These are phyloP conservation scores for Populus nigra DNA, from an alignment of 345 rosid species.

Conservation along the genomic window DNA sequence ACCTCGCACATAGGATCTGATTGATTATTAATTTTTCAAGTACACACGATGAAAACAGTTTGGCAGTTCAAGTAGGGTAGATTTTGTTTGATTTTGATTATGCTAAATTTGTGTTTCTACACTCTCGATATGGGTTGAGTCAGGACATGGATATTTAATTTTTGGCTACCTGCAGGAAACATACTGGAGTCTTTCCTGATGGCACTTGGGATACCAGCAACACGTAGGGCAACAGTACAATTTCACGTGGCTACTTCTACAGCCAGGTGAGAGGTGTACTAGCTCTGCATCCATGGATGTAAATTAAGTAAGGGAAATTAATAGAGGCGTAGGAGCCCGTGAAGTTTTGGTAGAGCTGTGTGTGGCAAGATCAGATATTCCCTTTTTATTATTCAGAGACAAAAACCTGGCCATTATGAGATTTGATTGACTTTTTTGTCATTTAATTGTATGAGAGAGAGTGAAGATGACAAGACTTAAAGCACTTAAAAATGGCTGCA, in stretches of 20 bases:
- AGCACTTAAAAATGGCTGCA: constrained; percentile 29
- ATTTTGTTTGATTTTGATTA: background rate
- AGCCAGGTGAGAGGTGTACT: too few species aligned
- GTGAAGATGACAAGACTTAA: background rate
- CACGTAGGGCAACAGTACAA: background rate
- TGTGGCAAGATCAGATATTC: background rate
- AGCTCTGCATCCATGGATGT: too few species aligned
- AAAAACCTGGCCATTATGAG: background rate
- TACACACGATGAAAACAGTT: background rate
- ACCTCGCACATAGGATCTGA: background rate
- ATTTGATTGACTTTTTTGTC: constrained; percentile 19
- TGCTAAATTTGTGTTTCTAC: too few species aligned
- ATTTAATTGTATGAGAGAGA: background rate
- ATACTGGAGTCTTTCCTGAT: background rate
- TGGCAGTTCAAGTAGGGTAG: background rate
- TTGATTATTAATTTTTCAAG: background rate
- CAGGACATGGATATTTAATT: background rate
- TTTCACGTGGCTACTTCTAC: constrained; percentile 24
- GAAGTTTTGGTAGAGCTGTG: background rate
- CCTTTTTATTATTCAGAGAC: constrained; percentile 4
- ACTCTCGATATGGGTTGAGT: too few species aligned
- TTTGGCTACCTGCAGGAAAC: background rate
- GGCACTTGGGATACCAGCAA: background rate
- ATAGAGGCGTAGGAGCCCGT: background rate
- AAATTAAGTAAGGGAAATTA: too few species aligned